A percentile compares a stretch with the other conserved stretches of the same genome.
Conservation (phyloP, 2,329 filamentous ascomycete species). For the Xylaria sp. region DNA sequence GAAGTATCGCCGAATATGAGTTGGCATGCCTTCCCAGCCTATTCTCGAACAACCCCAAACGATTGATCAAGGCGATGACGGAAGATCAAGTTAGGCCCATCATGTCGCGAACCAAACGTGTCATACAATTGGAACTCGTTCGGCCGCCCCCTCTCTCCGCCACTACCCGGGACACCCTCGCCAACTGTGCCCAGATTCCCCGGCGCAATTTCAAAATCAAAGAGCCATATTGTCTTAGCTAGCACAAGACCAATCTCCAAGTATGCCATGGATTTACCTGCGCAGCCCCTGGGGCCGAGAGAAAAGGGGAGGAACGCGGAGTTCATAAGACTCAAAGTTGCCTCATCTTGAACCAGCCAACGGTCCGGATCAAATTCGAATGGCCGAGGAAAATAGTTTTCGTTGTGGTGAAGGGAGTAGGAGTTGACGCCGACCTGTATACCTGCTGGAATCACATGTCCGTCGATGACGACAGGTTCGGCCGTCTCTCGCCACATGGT, state of each 20-base stretch:
- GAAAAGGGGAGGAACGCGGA: slow-evolving; percentile 52
- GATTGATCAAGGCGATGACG: neutral
- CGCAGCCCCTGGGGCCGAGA: slow-evolving; percentile 53
- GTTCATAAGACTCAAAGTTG: slow-evolving; percentile 30
- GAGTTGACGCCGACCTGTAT: slow-evolving; percentile 27
- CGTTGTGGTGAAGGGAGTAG: slow-evolving; percentile 26
- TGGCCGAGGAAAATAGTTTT: slow-evolving; percentile 19
- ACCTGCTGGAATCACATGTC: slow-evolving; percentile 28
- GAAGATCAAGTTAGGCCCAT: slow-evolving; percentile 37
- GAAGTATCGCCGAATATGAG: too few species aligned
- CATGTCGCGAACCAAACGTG: slow-evolving; percentile 26
- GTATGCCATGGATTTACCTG: slow-evolving; percentile 60
- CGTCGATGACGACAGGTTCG: slow-evolving; percentile 25
- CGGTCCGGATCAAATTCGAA: slow-evolving; percentile 37
- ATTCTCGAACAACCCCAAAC: too few species aligned
- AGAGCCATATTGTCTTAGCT: slow-evolving; percentile 55
- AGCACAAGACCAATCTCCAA: slow-evolving; percentile 57
- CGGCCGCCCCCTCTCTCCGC: neutral
- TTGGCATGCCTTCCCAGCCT: too few species aligned
- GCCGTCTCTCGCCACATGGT: slow-evolving; percentile 23
- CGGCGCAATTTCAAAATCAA: slow-evolving; percentile 48
- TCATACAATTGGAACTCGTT: slow-evolving; percentile 39
- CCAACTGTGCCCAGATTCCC: slow-evolving; percentile 22
- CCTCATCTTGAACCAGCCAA: slow-evolving; percentile 32
- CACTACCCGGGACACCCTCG: neutral